phyloP scores from a whole-genome alignment of 345 rosid genomes.

The Brassica juncea region DNA sequence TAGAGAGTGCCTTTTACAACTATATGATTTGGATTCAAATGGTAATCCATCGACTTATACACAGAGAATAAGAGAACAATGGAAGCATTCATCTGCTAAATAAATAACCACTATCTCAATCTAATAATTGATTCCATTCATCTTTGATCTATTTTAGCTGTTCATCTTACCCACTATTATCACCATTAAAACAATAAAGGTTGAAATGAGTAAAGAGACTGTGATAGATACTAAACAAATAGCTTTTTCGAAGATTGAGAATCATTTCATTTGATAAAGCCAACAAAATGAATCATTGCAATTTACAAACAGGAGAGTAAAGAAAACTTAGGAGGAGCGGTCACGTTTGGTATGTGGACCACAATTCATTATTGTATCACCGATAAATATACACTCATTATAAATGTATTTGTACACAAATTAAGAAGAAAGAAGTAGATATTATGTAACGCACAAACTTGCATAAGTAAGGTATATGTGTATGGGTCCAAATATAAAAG shows the following conservation, averaged over 20 bases:
- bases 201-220: conserved; percentile 10
- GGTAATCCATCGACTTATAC: too few species aligned
- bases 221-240: conserved; percentile 27
- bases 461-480: conserved; percentile 24
- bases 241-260: conserved; percentile 9
- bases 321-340: conserved; percentile 22
- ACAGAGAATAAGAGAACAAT: not conserved
- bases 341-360: conserved; percentile 34
- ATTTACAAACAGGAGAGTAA: not conserved
- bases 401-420: conserved; percentile 6
- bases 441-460: conserved; percentile 18
- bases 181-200: conserved; percentile 3
- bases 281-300: conserved; percentile 26
- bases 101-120: not conserved
- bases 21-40: not conserved
- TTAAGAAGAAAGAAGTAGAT: not conserved
- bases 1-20: not conserved
- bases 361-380: conserved; percentile 8
- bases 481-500: conserved; percentile 35
- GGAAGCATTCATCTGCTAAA: too few species aligned
- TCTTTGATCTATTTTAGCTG: not conserved
- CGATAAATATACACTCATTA: not conserved
- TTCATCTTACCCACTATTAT: not conserved
- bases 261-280: conserved; percentile 32
- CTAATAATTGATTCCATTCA: not conserved